These are phyloP conservation scores for Botrytis porri DNA, from an alignment of 2,329 filamentous ascomycete species.

Conservation along the genomic window DNA sequence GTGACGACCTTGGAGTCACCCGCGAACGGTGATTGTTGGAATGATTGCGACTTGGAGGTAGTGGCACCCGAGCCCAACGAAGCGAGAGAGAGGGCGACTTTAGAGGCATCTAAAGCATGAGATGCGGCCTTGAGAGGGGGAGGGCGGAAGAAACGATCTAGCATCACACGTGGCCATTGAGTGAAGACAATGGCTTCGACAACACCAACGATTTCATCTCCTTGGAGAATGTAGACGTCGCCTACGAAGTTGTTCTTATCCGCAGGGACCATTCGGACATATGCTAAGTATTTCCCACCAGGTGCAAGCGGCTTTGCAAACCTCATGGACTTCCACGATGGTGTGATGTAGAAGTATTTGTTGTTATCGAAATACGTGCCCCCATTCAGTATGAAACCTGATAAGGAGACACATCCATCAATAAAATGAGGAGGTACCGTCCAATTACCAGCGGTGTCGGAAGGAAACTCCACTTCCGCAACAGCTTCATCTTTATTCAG, in stretches of 20 bases:
- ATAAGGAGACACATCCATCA: background rate
- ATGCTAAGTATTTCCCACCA: background rate
- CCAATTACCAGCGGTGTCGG: background rate
- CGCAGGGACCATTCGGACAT: slow-evolving; percentile 35
- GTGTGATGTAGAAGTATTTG: background rate
- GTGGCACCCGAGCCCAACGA: background rate
- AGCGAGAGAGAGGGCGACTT: background rate
- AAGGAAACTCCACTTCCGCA: background rate
- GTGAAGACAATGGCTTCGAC: slow-evolving; percentile 31
- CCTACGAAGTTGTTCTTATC: slow-evolving; percentile 44
- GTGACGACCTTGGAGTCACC: background rate
- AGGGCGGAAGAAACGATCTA: background rate
- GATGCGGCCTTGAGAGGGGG: background rate
- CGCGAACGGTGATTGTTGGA: background rate
- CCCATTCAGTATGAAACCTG: background rate
- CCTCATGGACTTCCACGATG: background rate
- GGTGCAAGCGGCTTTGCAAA: background rate
- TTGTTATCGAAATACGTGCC: background rate
- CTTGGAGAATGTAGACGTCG: slow-evolving; percentile 41
- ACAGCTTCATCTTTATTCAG: background rate
- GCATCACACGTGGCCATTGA: background rate
- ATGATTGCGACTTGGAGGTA: background rate
- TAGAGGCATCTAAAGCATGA: background rate
- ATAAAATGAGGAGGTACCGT: background rate
- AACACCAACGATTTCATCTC: slow-evolving; percentile 37